Evolutionary conservation across 495 filamentous ascomycete genomes (phyloP).

Genomic region (Neurospora intermedia): DNA sequence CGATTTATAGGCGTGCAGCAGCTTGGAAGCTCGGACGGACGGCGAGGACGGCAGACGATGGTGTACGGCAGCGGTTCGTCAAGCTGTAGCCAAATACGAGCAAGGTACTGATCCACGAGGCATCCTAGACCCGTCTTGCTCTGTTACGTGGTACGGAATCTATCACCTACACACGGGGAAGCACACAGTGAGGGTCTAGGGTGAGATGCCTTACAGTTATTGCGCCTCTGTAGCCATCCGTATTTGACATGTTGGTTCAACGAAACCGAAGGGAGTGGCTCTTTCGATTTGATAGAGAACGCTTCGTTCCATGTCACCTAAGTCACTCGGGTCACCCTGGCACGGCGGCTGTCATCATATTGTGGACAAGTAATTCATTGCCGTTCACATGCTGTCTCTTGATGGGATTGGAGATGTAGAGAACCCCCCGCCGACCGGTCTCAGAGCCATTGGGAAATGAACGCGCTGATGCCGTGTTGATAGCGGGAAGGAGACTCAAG

Average conservation of each 20-base stretch:
- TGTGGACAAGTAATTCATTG: background rate
- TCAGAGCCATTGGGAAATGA: background rate
- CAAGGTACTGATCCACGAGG: background rate
- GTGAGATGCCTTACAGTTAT: background rate
- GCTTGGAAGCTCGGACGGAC: background rate
- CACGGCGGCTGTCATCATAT: background rate
- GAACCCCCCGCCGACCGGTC: background rate
- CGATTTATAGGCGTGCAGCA: background rate
- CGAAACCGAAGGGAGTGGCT: background rate
- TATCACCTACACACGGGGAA: background rate
- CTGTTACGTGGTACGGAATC: background rate
- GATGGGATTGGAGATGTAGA: background rate
- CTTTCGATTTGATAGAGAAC: background rate
- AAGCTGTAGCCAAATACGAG: background rate
- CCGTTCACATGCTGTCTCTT: background rate
- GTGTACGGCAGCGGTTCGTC: background rate
- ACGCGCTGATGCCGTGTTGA: background rate
- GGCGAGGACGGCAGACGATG: background rate
- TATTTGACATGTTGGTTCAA: background rate
- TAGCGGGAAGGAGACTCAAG: slow-evolving; percentile 3
- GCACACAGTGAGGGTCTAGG: background rate
- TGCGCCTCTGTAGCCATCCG: background rate
- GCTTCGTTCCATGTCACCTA: background rate
- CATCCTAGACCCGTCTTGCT: background rate
- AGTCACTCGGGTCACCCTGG: background rate